Percentiles rank a stretch among this genome's conserved stretches.
Evolutionary conservation across 352 stramenopile genomes (phyloP).

Genomic region (Globisporangium cederbergense): DNA sequence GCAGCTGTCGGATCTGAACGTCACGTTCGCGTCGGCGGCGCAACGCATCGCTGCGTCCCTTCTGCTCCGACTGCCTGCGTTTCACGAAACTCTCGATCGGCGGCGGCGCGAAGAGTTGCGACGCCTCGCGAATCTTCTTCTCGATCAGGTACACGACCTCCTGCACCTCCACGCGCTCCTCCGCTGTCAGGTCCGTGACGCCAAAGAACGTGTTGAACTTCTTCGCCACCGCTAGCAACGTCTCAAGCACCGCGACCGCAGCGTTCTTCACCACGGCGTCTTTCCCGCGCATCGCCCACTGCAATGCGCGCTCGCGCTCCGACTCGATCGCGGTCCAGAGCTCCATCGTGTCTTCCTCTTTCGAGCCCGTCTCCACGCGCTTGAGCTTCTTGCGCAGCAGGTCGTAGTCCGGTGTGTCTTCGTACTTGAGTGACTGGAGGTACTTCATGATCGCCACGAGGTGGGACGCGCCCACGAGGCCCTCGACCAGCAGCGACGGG

Average conservation of each 20-base stretch:
- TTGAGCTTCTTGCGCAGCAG: constrained; percentile 34
- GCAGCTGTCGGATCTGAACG: constrained; percentile 56
- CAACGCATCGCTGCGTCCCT: constrained; percentile 63
- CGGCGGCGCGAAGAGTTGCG: constrained; percentile 52
- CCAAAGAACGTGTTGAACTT: constrained; percentile 81
- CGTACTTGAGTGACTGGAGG: constrained; percentile 67
- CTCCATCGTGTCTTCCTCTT: constrained; percentile 42
- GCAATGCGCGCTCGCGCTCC: constrained; percentile 30
- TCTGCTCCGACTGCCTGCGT: constrained; percentile 71
- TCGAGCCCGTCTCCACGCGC: constrained; percentile 27
- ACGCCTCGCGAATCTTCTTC: constrained; percentile 37
- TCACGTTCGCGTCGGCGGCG: constrained; percentile 74
- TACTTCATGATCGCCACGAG: constrained; percentile 80
- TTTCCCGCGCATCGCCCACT: constrained; percentile 50
- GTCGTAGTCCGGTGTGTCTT: constrained; percentile 71
- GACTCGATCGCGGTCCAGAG: constrained; percentile 36
- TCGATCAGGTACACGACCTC: constrained; percentile 69
- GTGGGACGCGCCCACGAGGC: constrained; percentile 59
- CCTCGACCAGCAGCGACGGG: constrained; percentile 66
- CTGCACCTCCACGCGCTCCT: constrained; percentile 63
- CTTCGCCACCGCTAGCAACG: constrained; percentile 62
- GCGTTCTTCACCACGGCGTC: constrained; percentile 42
- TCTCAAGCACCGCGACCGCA: constrained; percentile 33
- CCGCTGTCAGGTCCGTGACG: constrained; percentile 33
- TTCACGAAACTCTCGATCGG: constrained; percentile 85